Percentiles rank a stretch among this genome's conserved stretches.
phyloP scores from a whole-genome alignment of 768 basidiomycete species.

The Tricholoma matsutake region DNA sequence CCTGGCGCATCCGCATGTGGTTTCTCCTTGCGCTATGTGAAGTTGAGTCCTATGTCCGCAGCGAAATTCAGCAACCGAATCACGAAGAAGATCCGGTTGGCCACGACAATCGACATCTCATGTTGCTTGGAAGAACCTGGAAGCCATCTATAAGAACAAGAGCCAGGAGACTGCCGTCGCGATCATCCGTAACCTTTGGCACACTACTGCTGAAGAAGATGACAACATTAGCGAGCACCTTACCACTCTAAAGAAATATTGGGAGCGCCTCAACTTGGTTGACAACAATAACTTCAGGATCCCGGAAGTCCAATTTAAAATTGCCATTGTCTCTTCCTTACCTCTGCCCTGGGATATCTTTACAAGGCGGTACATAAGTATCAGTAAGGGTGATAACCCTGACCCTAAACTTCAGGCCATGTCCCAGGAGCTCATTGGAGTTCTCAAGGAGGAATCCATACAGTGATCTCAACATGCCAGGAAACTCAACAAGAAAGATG shows the following conservation, averaged over 20 bases:
- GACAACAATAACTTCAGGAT: slow-evolving; percentile 1
- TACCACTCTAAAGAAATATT: background rate
- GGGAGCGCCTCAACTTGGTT: background rate
- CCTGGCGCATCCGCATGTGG: background rate
- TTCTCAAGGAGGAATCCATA: background rate
- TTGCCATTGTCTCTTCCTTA: slow-evolving; percentile 1
- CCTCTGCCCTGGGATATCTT: background rate
- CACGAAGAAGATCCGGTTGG: background rate
- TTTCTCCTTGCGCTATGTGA: background rate
- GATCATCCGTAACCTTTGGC: background rate
- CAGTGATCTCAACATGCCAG: background rate
- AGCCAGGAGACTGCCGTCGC: background rate
- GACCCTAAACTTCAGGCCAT: background rate
- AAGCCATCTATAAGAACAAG: background rate
- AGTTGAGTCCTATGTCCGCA: background rate
- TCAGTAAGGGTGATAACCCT: background rate
- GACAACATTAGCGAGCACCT: background rate
- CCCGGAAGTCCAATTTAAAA: slow-evolving; percentile 1
- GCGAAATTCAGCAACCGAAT: background rate
- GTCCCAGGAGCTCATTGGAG: background rate
- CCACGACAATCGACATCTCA: background rate
- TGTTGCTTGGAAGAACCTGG: background rate
- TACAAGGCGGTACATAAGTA: background rate
- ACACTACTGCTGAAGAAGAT: background rate
- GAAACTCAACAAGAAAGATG: background rate